Percentiles rank a stretch among this genome's conserved stretches.
phyloP scores from a whole-genome alignment of 2,329 filamentous ascomycete species.

The Trichoderma citrinoviride region DNA sequence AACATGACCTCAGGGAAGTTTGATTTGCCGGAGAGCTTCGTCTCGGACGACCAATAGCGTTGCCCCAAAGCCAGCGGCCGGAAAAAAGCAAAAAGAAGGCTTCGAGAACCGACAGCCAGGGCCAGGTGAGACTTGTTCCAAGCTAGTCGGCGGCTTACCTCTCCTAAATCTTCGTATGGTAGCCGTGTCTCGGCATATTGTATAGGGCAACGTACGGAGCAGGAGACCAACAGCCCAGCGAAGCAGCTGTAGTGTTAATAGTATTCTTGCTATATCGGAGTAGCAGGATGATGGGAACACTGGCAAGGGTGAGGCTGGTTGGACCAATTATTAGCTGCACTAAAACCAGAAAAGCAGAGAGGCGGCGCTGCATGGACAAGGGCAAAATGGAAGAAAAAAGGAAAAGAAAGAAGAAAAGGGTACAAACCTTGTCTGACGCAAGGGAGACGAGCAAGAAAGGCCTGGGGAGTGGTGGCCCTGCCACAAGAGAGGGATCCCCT shows the following conservation, averaged over 20 bases:
- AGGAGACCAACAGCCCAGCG: not conserved
- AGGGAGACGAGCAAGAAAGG: not conserved
- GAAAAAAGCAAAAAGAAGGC: slow-evolving; percentile 15
- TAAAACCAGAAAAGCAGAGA: slow-evolving; percentile 2
- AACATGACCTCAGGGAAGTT: slow-evolving; percentile 2
- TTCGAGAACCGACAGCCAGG: slow-evolving; percentile 15
- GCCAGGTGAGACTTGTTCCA: not conserved
- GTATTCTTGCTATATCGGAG: not conserved
- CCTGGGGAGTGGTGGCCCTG: not conserved
- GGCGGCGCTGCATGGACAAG: not conserved
- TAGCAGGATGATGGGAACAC: not conserved
- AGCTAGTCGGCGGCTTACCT: not conserved
- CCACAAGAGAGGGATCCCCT: not conserved
- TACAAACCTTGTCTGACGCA: slow-evolving; percentile 5
- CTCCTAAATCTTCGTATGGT: not conserved
- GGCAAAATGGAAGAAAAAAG: not conserved
- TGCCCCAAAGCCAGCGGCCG: not conserved
- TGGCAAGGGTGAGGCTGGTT: slow-evolving; percentile 8
- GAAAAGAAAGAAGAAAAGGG: slow-evolving; percentile 12
- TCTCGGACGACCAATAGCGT: not conserved
- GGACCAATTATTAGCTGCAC: slow-evolving; percentile 2
- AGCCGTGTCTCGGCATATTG: slow-evolving; percentile 3
- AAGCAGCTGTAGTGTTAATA: not conserved
- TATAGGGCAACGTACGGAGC: slow-evolving; percentile 3
- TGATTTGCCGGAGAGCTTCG: slow-evolving; percentile 2